phyloP scores from a whole-genome alignment of 2,329 filamentous ascomycete genomes.

The Fusarium secorum region DNA sequence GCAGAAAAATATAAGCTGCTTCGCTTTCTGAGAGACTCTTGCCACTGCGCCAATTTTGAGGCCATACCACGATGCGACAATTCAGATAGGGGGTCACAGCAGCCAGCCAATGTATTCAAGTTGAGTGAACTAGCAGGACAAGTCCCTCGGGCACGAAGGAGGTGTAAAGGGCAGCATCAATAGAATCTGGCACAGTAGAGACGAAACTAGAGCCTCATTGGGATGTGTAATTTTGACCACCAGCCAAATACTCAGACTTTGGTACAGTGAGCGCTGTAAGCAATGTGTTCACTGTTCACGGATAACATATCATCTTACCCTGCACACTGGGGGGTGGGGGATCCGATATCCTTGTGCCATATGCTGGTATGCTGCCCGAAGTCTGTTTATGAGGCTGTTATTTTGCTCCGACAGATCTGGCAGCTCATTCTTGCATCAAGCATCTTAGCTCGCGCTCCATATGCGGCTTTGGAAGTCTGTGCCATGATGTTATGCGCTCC shows the following conservation, averaged over 20 bases:
- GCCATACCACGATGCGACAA: background rate
- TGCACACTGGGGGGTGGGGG: background rate
- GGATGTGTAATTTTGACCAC: too few species aligned
- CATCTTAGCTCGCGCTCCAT: rapidly evolving
- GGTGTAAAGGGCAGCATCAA: background rate
- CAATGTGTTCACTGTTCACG: background rate
- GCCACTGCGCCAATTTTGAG: rapidly evolving
- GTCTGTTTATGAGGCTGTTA: background rate
- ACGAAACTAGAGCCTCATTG: rapidly evolving
- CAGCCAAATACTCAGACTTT: background rate
- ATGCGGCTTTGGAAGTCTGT: rapidly evolving
- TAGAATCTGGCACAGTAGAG: rapidly evolving
- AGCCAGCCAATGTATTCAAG: rapidly evolving
- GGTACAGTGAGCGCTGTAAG: rapidly evolving
- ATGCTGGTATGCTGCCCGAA: background rate
- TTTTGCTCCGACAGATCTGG: rapidly evolving
- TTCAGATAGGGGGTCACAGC: background rate
- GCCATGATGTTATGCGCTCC: background rate
- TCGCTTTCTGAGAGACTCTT: background rate
- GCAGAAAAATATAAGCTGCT: background rate
- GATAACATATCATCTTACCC: background rate
- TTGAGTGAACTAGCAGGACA: rapidly evolving
- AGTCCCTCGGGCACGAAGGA: background rate
- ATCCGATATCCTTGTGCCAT: background rate
- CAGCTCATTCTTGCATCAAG: background rate